phyloP scores from a whole-genome alignment of 192 early-diverging fungal genomes.

The Linnemannia hyalina region DNA sequence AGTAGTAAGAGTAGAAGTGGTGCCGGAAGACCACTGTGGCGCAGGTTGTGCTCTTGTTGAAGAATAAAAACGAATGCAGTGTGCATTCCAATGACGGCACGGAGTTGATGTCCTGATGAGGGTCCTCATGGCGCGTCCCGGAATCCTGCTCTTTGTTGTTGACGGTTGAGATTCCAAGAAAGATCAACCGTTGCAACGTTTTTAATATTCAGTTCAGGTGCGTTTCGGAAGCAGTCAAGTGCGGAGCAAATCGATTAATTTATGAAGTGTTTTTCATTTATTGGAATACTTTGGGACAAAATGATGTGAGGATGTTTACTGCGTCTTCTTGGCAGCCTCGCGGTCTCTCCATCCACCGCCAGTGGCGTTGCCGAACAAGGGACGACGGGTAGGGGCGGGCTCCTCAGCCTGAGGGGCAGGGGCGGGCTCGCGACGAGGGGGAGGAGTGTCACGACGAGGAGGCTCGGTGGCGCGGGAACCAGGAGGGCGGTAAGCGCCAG shows the following conservation, averaged over 20 bases:
- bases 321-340: conserved; percentile 43
- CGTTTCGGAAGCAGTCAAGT: not conserved
- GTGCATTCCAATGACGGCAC: not conserved
- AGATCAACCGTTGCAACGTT: not conserved
- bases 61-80: not conserved
- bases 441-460: conserved; percentile 20
- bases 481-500: conserved; percentile 49
- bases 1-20: not conserved
- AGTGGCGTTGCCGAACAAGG: conserved; percentile 25
- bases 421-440: conserved; percentile 1
- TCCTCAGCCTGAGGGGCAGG: conserved; percentile 23
- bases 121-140: not conserved
- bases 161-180: not conserved
- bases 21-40: not conserved
- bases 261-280: not conserved
- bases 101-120: not conserved
- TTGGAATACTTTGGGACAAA: not conserved
- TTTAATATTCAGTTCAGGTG: not conserved
- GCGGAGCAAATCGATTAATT: not conserved
- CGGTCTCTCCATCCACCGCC: conserved; percentile 52
- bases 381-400: conserved; percentile 22
- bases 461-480: conserved; percentile 15
- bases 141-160: not conserved
- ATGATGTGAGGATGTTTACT: not conserved
- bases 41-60: not conserved